phyloP scores from a whole-genome alignment of 2,329 filamentous ascomycete species.

The Colletotrichum nymphaeae region DNA sequence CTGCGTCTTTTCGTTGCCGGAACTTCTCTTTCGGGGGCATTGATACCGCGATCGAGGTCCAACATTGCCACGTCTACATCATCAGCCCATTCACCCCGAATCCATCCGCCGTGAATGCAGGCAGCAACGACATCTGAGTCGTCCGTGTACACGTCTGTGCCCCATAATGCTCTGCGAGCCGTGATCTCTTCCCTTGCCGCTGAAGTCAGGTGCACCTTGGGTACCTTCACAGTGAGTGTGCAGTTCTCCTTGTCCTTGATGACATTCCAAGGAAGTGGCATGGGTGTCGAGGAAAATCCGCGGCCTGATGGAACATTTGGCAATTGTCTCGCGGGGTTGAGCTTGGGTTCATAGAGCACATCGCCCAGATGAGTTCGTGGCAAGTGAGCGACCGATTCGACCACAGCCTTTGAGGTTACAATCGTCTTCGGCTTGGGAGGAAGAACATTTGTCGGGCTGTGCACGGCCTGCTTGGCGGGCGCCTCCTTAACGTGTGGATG shows the following conservation, averaged over 20 bases:
- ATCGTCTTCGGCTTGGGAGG: slow-evolving; percentile 73
- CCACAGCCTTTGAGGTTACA: slow-evolving; percentile 75
- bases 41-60: slow-evolving; percentile 58
- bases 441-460: slow-evolving; percentile 54
- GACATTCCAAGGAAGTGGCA: slow-evolving; percentile 79
- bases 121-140: slow-evolving; percentile 94
- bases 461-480: slow-evolving; percentile 42
- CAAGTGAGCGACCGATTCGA: slow-evolving; percentile 76
- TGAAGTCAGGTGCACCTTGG: slow-evolving; percentile 78
- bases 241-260: slow-evolving; percentile 85
- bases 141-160: slow-evolving; percentile 93
- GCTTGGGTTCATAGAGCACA: slow-evolving; percentile 79
- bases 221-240: slow-evolving; percentile 88
- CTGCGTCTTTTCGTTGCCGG: slow-evolving; percentile 45
- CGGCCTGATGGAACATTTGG: slow-evolving; percentile 52
- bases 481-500: slow-evolving; percentile 32
- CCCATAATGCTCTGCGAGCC: slow-evolving; percentile 84
- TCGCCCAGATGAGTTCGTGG: slow-evolving; percentile 87
- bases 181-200: slow-evolving; percentile 86
- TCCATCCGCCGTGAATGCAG: slow-evolving; percentile 93
- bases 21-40: slow-evolving; percentile 29
- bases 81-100: slow-evolving; percentile 87
- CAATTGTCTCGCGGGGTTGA: slow-evolving; percentile 65
- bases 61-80: slow-evolving; percentile 79
- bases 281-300: slow-evolving; percentile 68